These are phyloP conservation scores for Colletotrichum melonis DNA, from an alignment of 2,329 filamentous ascomycete genomes.

Conservation along the genomic window DNA sequence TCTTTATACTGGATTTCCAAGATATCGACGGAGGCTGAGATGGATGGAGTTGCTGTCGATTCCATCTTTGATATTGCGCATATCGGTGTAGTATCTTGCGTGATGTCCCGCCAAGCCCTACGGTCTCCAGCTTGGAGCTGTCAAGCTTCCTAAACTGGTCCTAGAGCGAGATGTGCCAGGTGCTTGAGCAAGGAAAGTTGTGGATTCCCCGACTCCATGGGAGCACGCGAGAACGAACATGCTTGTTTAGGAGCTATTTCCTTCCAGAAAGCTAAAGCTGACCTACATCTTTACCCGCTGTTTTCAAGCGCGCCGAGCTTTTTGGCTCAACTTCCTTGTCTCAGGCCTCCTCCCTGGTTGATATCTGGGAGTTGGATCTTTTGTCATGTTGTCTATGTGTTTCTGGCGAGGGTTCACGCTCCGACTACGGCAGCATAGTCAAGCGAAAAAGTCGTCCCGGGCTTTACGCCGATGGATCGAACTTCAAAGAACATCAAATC, in stretches of 20 bases:
- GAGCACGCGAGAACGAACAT: conserved; percentile 2
- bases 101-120: conserved; percentile 28
- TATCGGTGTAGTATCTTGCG: conserved; percentile 30
- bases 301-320: neutral
- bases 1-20: conserved; percentile 23
- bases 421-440: neutral
- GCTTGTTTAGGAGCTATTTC: neutral
- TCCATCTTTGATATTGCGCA: conserved; percentile 3
- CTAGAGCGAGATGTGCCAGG: conserved; percentile 5
- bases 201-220: neutral
- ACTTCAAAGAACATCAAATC: neutral
- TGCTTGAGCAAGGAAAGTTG: conserved; percentile 15
- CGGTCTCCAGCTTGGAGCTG: conserved; percentile 10
- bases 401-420: neutral
- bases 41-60: neutral
- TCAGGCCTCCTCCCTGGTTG: neutral
- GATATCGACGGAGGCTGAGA: neutral
- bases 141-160: conserved; percentile 33
- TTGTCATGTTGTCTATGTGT: neutral
- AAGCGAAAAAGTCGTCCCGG: conserved; percentile 1
- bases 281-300: neutral
- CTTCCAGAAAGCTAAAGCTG: neutral
- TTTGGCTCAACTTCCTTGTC: neutral
- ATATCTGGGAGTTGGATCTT: conserved; percentile 7
- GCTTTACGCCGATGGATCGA: neutral